Percentiles rank a stretch among this genome's conserved stretches.
Evolutionary conservation across 176 grass and related monocot genomes (phyloP).

Genomic region (Ensete glaucum): DNA sequence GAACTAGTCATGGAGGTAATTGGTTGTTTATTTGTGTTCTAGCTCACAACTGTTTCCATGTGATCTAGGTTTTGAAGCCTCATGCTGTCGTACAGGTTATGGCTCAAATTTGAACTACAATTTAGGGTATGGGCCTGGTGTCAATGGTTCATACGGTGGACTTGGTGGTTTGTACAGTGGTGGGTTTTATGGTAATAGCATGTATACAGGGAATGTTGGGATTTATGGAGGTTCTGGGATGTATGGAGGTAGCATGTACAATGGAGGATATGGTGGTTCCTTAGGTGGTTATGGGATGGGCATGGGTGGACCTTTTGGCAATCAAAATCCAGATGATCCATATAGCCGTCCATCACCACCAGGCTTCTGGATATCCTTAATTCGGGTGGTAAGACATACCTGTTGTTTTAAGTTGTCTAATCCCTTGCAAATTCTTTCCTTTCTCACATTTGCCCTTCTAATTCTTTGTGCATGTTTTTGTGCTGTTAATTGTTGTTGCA

Average conservation of each 20-base stretch:
- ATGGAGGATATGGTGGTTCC: slow-evolving; percentile 30
- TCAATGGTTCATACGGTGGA: slow-evolving; percentile 34
- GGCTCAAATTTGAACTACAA: slow-evolving; percentile 49
- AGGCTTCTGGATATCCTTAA: slow-evolving; percentile 75
- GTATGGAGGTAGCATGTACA: slow-evolving; percentile 63
- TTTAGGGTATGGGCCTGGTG: slow-evolving; percentile 7
- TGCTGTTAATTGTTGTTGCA: no score
- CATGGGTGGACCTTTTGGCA: slow-evolving; percentile 66
- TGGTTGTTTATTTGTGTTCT: background rate
- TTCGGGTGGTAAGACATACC: slow-evolving; percentile 50
- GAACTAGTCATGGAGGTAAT: slow-evolving; percentile 62
- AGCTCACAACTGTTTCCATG: no score
- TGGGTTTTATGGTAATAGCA: slow-evolving; percentile 50
- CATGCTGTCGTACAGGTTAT: slow-evolving; percentile 45
- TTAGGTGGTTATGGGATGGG: slow-evolving; percentile 52
- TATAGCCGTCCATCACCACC: slow-evolving; percentile 64
- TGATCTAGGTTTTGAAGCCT: background rate
- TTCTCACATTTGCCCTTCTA: no score
- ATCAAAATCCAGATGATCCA: slow-evolving; percentile 57
- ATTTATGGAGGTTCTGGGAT: slow-evolving; percentile 51
- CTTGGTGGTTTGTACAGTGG: slow-evolving; percentile 39
- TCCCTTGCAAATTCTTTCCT: no score
- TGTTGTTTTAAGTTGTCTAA: no score
- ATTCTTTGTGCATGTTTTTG: no score
- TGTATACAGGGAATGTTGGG: slow-evolving; percentile 42